phyloP scores from a whole-genome alignment of 805 yeast genomes.

The Barnettozyma populi region DNA sequence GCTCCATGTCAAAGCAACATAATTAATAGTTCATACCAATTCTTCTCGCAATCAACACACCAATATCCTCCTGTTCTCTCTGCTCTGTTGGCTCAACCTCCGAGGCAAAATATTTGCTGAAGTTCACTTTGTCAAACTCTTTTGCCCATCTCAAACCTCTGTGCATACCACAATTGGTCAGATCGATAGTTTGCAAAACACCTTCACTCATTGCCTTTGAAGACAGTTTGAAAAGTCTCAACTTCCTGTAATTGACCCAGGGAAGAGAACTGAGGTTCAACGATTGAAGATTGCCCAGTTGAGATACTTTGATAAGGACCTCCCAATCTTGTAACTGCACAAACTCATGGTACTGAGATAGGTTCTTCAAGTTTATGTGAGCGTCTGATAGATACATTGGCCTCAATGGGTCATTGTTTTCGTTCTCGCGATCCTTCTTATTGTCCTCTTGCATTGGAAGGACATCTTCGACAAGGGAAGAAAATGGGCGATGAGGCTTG shows the following conservation, averaged over 20 bases:
- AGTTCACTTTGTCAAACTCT: constrained; percentile 11
- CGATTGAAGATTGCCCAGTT: constrained; percentile 32
- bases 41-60: constrained; percentile 12
- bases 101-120: constrained; percentile 15
- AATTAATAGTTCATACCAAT: constrained; percentile 24
- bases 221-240: constrained; percentile 26
- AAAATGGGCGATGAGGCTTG: constrained; percentile 5
- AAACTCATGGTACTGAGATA: constrained; percentile 19
- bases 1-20: not conserved
- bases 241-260: constrained; percentile 40
- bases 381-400: constrained; percentile 20
- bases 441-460: constrained; percentile 2
- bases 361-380: constrained; percentile 19
- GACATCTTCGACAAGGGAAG: constrained; percentile 22
- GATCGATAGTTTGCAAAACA: constrained; percentile 28
- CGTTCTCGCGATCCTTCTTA: not conserved
- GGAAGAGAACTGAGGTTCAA: constrained; percentile 36
- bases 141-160: constrained; percentile 42
- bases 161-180: constrained; percentile 45
- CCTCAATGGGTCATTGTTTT: not conserved
- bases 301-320: constrained; percentile 25
- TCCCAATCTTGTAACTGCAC: constrained; percentile 20
- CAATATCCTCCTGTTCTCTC: constrained; percentile 4
- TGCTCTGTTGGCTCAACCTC: constrained; percentile 14
- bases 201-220: constrained; percentile 17